Evolutionary conservation across 2,329 filamentous ascomycete species (phyloP), one percentile per base, ranked within the genome.

Genomic region (Byssochlamys sp.): DNA sequence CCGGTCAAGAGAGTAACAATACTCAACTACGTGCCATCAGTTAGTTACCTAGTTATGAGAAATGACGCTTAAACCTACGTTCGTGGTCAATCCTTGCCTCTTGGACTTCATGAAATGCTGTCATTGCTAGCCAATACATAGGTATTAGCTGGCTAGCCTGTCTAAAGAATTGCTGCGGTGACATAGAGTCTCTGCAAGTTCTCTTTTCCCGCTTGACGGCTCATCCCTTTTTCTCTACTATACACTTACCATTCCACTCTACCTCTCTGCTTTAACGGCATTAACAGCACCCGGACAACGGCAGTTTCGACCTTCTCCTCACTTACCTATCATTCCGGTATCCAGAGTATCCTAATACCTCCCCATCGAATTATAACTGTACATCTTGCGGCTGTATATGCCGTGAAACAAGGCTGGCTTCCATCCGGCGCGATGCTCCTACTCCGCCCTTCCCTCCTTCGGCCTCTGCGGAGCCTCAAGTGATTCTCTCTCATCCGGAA

Each of bases 341-440:
- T 24, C 7, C 10, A n/a, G 1, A 29, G 14, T n/a, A 7, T n/a
- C 53, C 14, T 19, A 19, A 10, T 28, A 25, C 1, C 53, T 28
- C 6, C n/a, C 25, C 11, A 4, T 51, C 49, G 35, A 9, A 24
- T 11, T 25, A 54, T 35, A 24, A 19, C 53, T 39, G 28, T n/a
- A 33, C 29, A 39, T 26, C 53, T 19, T 55, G 59, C 60, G 60
- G 60, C 59, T 50, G 69, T 69, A 69, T 67, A 70, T 69, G 71
- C 71, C 70, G 71, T 66, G 62, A 61, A 62, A 61, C 63, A 73
- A 73, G 69, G 66, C 71, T 74, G 71, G 71, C 71, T 73, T 69
- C 67, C 67, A 65, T 62, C 71, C 66, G 64, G 66, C 66, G 69
- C 68, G 67, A 73, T 73, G 71, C 64, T 62, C 67, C 68, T 66